Percentiles rank a stretch among this genome's conserved stretches.
phyloP scores from a whole-genome alignment of 495 filamentous ascomycete genomes.

The Hyaloscypha variabilis region DNA sequence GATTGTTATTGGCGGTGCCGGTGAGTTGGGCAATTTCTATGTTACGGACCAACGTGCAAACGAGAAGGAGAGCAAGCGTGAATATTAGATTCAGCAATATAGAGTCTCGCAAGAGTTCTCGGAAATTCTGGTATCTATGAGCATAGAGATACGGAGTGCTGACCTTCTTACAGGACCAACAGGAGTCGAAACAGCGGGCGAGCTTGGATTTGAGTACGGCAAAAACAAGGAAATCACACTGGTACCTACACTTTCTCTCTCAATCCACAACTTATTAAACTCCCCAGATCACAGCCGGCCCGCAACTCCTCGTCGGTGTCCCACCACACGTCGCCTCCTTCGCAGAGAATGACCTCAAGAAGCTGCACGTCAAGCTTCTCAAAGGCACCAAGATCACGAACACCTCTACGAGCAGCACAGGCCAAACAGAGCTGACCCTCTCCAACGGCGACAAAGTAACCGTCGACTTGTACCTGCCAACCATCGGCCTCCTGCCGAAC shows the following conservation, averaged over 20 bases:
- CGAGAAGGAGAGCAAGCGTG: no score
- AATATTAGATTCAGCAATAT: no score
- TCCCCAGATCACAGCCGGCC: slow-evolving; percentile 28
- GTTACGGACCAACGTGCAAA: not conserved
- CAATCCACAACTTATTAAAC: not conserved
- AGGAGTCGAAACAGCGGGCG: slow-evolving; percentile 65
- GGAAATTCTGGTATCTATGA: not conserved
- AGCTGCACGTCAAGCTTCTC: slow-evolving; percentile 35
- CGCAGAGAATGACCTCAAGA: slow-evolving; percentile 37
- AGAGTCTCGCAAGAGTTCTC: not conserved
- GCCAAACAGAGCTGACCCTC: slow-evolving; percentile 31
- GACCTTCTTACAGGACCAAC: slow-evolving; percentile 38
- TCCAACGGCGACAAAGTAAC: slow-evolving; percentile 30
- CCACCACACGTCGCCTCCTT: slow-evolving; percentile 31
- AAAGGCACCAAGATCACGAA: slow-evolving; percentile 21
- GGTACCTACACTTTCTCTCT: slow-evolving; percentile 11
- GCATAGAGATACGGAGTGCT: not conserved
- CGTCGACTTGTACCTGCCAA: slow-evolving; percentile 46
- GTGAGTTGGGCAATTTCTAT: slow-evolving; percentile 32
- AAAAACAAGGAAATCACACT: slow-evolving; percentile 32
- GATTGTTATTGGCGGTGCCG: slow-evolving; percentile 69
- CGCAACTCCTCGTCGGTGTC: slow-evolving; percentile 33
- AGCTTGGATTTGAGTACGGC: slow-evolving; percentile 53
- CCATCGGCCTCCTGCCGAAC: slow-evolving; percentile 45
- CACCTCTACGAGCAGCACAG: slow-evolving; percentile 15